These are phyloP conservation scores for Hyphopichia fennica DNA, from an alignment of 1,139 yeast species.

Conservation along the genomic window DNA sequence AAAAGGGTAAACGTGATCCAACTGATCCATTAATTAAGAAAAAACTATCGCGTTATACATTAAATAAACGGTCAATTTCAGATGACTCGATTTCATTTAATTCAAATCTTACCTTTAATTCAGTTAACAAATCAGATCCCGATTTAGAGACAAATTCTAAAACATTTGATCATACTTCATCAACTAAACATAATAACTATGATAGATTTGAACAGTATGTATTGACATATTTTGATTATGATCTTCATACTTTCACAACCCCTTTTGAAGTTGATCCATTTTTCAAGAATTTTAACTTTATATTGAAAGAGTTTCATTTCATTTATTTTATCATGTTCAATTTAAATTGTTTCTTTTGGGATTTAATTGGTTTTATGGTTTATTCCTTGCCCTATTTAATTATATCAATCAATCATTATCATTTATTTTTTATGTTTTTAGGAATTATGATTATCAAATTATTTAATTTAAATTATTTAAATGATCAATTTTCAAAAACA, in stretches of 20 bases:
- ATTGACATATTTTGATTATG: constrained; percentile 19
- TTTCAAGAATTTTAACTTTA: constrained; percentile 12
- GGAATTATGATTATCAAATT: constrained; percentile 10
- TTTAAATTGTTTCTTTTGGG: constrained; percentile 10
- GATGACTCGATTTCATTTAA: constrained; percentile 1
- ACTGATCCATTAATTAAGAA: constrained; percentile 2
- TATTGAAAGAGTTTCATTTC: constrained; percentile 8
- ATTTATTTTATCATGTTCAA: constrained; percentile 6
- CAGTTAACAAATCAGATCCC: background rate
- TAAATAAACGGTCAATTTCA: constrained; percentile 1
- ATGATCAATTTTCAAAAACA: constrained; percentile 5
- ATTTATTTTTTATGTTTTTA: constrained; percentile 5
- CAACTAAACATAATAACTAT: constrained; percentile 5
- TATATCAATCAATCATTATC: background rate
- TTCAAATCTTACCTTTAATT: background rate
- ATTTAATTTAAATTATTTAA: constrained; percentile 20
- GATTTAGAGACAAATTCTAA: background rate
- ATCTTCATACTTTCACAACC: constrained; percentile 4
- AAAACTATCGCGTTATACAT: constrained; percentile 3
- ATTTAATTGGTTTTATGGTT: constrained; percentile 6
- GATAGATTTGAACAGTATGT: constrained; percentile 19
- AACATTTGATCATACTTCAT: background rate
- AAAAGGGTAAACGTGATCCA: background rate
- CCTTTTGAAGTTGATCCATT: constrained; percentile 11
- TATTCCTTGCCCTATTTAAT: constrained; percentile 3